These are phyloP conservation scores for Thalassiosira profunda DNA, from an alignment of 108 stramenopile species.

Conservation along the genomic window DNA sequence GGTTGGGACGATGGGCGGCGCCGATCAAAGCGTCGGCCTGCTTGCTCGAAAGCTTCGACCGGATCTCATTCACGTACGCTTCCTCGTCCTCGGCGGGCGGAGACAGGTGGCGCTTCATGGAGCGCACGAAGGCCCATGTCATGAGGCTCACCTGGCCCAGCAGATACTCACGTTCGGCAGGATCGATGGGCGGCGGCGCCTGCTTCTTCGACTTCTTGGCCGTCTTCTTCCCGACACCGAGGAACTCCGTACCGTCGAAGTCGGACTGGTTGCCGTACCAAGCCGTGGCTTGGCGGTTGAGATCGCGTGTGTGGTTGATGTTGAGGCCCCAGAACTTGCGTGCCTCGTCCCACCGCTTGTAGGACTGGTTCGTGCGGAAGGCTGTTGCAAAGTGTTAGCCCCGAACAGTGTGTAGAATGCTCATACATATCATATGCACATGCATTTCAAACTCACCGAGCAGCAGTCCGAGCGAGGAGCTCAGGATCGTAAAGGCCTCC, in stretches of 20 bases:
- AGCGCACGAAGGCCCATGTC: constrained; percentile 39
- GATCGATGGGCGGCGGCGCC: neutral
- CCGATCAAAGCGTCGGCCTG: constrained; percentile 55
- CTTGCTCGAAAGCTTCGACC: constrained; percentile 20
- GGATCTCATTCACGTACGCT: constrained; percentile 32
- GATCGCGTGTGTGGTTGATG: constrained; percentile 42
- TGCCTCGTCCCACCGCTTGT: constrained; percentile 50
- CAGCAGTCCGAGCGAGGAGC: constrained; percentile 56
- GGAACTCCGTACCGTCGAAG: neutral
- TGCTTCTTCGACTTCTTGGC: neutral
- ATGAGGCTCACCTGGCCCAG: constrained; percentile 8
- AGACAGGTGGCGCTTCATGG: constrained; percentile 43
- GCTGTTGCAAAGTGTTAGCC: neutral
- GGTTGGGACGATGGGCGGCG: constrained; percentile 68
- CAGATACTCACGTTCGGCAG: constrained; percentile 7
- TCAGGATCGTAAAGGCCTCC: constrained; percentile 49
- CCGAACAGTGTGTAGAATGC: neutral
- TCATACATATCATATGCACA: neutral
- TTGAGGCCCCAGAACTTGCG: constrained; percentile 38
- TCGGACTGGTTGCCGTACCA: constrained; percentile 12
- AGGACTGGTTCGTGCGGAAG: constrained; percentile 65
- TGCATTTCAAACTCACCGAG: constrained; percentile 49
- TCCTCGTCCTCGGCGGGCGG: constrained; percentile 38
- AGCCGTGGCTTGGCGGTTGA: constrained; percentile 28
- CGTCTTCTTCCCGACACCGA: neutral